Evolutionary conservation across 371 early-diverging fungal species (phyloP), one percentile per base, ranked within the genome.

Genomic region (Funneliformis caledonium): DNA sequence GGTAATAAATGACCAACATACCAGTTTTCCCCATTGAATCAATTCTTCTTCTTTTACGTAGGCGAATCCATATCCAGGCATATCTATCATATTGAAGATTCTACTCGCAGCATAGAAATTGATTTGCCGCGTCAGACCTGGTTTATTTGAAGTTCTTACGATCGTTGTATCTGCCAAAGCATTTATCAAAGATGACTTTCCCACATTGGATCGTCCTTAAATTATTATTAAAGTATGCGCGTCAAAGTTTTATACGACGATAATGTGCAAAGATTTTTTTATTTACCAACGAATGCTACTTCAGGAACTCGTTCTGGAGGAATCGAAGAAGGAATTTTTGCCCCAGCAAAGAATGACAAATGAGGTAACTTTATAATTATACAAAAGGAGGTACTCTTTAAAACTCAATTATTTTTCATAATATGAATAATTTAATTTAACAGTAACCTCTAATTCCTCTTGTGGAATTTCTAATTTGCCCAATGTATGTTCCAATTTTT

Each of bases 31-130:
- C 96, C 96, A 95, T 72, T 83, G 76, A 16, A 81, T 75, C 59
- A 88, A 85, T 60, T 88, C 85, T 68, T 89, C 89, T 26, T 94
- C 93, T 73, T 94, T 93, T 9, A 88, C 94, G 85, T 89, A 93
- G 2, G 96, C 96, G 85, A 95, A 95, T 42, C 96, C 96, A 84
- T 94, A 94, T 48, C 96, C 96, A 10, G 96, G 96, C 96, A 95
- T 94, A 83, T 95, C 96, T 9, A 94, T 91, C 82, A 95, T 86
- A 72, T 87, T 87, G 78, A 95, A 92, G 48, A 89, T 84, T 26
- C 85, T 84, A 2, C 89, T 90, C 10, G 90, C 93, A 6, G 90
- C 86, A 82, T 89, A 95, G 82, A 94, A 95, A 83, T 94, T 94
- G 80, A 95, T 79, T 83, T 94, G 94, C 64, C 93, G 94, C 8